Conservation (phyloP, 192 early-diverging fungal genomes). For the Lobulomyces angularis region DNA sequence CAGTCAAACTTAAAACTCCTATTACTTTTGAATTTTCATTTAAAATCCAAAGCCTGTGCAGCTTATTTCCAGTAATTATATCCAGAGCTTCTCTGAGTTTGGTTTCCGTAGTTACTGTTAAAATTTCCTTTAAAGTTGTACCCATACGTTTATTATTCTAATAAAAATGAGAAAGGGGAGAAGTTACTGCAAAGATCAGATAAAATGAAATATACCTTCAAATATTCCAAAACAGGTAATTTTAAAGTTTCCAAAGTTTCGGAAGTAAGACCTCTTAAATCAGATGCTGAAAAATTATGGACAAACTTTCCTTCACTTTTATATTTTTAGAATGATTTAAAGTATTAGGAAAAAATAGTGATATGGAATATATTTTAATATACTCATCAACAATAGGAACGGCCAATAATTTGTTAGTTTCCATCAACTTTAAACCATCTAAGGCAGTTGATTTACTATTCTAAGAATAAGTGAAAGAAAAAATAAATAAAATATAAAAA, state of each 20-base stretch:
- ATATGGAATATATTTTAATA: not conserved
- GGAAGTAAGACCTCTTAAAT: slow-evolving; percentile 34
- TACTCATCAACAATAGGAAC: slow-evolving; percentile 43
- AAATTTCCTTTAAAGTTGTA: not conserved
- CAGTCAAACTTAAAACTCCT: slow-evolving; percentile 65
- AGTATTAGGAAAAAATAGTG: slow-evolving; percentile 1
- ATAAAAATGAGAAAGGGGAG: slow-evolving; percentile 7
- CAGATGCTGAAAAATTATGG: slow-evolving; percentile 32
- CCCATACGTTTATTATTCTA: not conserved
- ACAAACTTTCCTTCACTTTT: slow-evolving; percentile 17
- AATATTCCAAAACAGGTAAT: slow-evolving; percentile 33
- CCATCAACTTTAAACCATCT: slow-evolving; percentile 43
- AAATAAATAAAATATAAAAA: too few relatives aligned
- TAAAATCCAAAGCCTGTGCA: slow-evolving; percentile 54
- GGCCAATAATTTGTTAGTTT: slow-evolving; percentile 29
- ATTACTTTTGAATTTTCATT: slow-evolving; percentile 38
- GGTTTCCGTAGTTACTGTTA: not conserved
- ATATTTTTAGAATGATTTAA: not conserved
- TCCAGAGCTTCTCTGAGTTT: not conserved
- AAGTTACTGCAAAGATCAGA: not conserved
- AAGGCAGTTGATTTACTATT: too few relatives aligned
- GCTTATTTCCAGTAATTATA: slow-evolving; percentile 5
- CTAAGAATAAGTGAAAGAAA: too few relatives aligned
- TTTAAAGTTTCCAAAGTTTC: slow-evolving; percentile 25
- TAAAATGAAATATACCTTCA: slow-evolving; percentile 23